A percentile compares a stretch with the other conserved stretches of the same genome.
Evolutionary conservation across 352 stramenopile species (phyloP).

Genomic region (Phytophthora meadii): DNA sequence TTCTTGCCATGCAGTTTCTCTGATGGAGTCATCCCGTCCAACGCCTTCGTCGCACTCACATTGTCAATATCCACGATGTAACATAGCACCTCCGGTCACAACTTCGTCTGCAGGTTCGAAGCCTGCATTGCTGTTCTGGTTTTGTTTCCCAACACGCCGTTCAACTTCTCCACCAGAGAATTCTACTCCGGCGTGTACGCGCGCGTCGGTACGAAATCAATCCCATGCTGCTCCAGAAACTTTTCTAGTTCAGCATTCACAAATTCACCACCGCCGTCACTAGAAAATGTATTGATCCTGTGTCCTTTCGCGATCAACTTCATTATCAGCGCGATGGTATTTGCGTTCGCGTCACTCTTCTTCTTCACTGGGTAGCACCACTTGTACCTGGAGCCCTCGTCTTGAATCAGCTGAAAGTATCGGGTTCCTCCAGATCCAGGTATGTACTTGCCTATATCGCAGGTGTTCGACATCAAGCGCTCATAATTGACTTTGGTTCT

Average conservation of each 20-base stretch:
- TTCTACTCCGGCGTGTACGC: too few relatives aligned
- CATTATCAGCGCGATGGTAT: conserved; percentile 1
- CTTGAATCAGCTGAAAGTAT: conserved; percentile 22
- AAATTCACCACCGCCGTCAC: conserved; percentile 11
- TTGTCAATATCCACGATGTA: too few relatives aligned
- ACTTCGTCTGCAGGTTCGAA: too few relatives aligned
- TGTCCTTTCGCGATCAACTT: conserved; percentile 2
- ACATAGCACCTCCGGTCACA: too few relatives aligned
- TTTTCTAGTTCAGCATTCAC: neutral
- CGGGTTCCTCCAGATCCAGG: neutral
- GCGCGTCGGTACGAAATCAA: conserved; percentile 5
- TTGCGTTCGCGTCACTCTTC: conserved; percentile 5
- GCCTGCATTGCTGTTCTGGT: too few relatives aligned
- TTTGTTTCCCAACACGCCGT: too few relatives aligned
- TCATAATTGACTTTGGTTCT: neutral
- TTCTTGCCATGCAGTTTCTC: too few relatives aligned
- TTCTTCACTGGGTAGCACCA: conserved; percentile 5
- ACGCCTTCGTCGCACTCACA: too few relatives aligned
- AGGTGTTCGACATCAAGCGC: neutral
- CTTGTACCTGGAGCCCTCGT: conserved; percentile 18
- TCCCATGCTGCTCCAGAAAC: neutral
- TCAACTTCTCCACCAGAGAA: too few relatives aligned
- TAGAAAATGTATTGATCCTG: conserved; percentile 6
- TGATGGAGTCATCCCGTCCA: too few relatives aligned
- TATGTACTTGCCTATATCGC: neutral